phyloP scores from a whole-genome alignment of 805 yeast species.

The Suhomyces tanzawaensis region DNA sequence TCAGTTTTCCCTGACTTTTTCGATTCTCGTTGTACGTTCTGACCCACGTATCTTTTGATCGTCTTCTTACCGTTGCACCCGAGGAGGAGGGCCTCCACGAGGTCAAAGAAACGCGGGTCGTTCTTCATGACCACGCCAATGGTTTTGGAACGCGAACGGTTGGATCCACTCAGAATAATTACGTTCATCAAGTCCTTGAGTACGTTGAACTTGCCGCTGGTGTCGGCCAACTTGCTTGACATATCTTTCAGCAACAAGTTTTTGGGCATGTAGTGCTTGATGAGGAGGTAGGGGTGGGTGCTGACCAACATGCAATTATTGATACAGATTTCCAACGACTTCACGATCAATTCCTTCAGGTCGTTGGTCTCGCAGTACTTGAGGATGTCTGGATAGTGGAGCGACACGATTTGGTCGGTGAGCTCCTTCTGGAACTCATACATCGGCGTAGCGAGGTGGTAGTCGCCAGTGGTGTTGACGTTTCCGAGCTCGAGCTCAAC shows the following conservation, averaged over 20 bases:
- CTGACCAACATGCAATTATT: constrained; percentile 76
- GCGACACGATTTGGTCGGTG: constrained; percentile 85
- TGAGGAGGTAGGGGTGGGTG: constrained; percentile 83
- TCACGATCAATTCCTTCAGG: constrained; percentile 54
- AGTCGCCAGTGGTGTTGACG: constrained; percentile 54
- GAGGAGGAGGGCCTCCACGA: constrained; percentile 65
- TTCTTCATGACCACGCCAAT: constrained; percentile 71
- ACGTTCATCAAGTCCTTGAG: constrained; percentile 62
- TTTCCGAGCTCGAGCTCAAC: constrained; percentile 53
- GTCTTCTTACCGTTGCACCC: constrained; percentile 50
- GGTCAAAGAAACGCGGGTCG: constrained; percentile 62
- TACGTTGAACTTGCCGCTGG: constrained; percentile 81
- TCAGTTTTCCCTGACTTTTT: constrained; percentile 13
- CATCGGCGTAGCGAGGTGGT: constrained; percentile 78
- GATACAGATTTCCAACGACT: constrained; percentile 72
- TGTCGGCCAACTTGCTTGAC: constrained; percentile 66
- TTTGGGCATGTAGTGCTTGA: constrained; percentile 84
- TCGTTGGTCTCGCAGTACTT: constrained; percentile 72
- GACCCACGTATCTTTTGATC: constrained; percentile 61
- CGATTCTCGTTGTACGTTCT: constrained; percentile 51
- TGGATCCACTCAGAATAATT: constrained; percentile 31
- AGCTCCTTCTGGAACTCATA: constrained; percentile 83
- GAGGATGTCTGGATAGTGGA: constrained; percentile 87
- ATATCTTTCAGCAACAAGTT: constrained; percentile 68
- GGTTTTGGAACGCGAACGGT: constrained; percentile 38